Evolutionary conservation across 2,329 filamentous ascomycete species (phyloP).

Genomic region (Sclerotinia glacialis): DNA sequence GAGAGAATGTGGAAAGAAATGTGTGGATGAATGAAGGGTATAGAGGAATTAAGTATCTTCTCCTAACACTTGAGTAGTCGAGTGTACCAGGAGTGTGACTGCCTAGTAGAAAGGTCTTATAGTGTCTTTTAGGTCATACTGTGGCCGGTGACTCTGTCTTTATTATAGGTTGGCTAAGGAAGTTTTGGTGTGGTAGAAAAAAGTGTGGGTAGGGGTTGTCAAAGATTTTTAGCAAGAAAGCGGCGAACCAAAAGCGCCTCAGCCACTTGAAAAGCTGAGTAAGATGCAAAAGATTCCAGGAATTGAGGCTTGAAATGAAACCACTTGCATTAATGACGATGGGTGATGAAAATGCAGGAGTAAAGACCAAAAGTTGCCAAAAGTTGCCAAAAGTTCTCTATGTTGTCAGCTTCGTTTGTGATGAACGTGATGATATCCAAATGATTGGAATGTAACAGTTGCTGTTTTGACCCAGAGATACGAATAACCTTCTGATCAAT

Average conservation of each 20-base stretch:
- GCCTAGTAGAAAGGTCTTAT: slow-evolving; percentile 14
- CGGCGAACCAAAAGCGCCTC: slow-evolving; percentile 20
- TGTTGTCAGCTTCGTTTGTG: slow-evolving; percentile 13
- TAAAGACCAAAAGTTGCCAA: neutral
- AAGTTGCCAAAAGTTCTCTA: neutral
- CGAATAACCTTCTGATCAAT: neutral
- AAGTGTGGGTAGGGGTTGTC: slow-evolving; percentile 8
- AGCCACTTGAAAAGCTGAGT: slow-evolving; percentile 21
- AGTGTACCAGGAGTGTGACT: slow-evolving; percentile 19
- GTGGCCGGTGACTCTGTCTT: slow-evolving; percentile 18
- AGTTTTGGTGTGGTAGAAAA: slow-evolving; percentile 4
- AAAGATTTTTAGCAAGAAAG: neutral
- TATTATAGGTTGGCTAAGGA: neutral
- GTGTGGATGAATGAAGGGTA: neutral
- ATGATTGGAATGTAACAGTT: slow-evolving; percentile 18
- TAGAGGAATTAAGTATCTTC: slow-evolving; percentile 22
- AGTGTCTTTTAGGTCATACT: slow-evolving; percentile 13
- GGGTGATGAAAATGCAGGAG: slow-evolving; percentile 9
- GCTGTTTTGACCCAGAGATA: neutral
- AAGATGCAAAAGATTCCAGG: slow-evolving; percentile 11
- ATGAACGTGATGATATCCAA: neutral
- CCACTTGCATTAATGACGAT: neutral
- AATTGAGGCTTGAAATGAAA: slow-evolving; percentile 14
- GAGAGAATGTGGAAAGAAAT: slow-evolving; percentile 16
- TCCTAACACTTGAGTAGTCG: slow-evolving; percentile 14